phyloP scores from a whole-genome alignment of 768 basidiomycete species.

The Rhizopogon sp. region DNA sequence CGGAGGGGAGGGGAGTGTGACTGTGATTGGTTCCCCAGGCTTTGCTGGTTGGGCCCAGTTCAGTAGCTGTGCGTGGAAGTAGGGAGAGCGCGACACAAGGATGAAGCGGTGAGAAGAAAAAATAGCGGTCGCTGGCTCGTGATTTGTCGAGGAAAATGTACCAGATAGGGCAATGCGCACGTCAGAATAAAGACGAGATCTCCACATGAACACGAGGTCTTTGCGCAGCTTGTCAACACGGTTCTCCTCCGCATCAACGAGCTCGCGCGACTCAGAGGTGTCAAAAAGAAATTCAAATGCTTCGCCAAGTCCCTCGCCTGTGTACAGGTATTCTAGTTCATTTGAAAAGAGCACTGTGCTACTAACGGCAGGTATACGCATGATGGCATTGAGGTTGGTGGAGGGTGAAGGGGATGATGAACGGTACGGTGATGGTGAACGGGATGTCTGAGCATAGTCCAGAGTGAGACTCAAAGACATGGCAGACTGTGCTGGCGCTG shows the following conservation, averaged over 20 bases:
- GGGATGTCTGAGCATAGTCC: slow-evolving; percentile 34
- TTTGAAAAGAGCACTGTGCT: slow-evolving; percentile 83
- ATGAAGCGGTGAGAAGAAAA: slow-evolving; percentile 95
- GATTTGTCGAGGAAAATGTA: slow-evolving; percentile 56
- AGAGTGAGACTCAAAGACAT: slow-evolving; percentile 50
- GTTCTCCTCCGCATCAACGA: slow-evolving; percentile 45
- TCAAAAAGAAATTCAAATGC: slow-evolving; percentile 88
- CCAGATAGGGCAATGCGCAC: slow-evolving; percentile 76
- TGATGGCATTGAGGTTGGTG: slow-evolving; percentile 36
- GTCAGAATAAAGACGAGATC: slow-evolving; percentile 90
- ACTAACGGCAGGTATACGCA: slow-evolving; percentile 62
- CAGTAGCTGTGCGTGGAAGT: slow-evolving; percentile 80
- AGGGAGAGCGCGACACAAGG: slow-evolving; percentile 82
- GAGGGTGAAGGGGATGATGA: slow-evolving; percentile 42
- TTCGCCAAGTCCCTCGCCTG: slow-evolving; percentile 83
- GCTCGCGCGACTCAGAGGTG: slow-evolving; percentile 35
- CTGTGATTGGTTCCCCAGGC: slow-evolving; percentile 43
- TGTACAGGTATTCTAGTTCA: slow-evolving; percentile 93
- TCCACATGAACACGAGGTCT: slow-evolving; percentile 96
- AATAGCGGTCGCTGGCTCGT: slow-evolving; percentile 70
- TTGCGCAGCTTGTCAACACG: slow-evolving; percentile 84
- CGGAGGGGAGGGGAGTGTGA: slow-evolving; percentile 83
- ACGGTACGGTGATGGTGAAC: slow-evolving; percentile 44
- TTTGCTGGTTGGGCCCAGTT: slow-evolving; percentile 44
- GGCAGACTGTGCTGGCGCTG: slow-evolving; percentile 53